phyloP scores from a whole-genome alignment of 768 basidiomycete species.

The Kwoniella pini region DNA sequence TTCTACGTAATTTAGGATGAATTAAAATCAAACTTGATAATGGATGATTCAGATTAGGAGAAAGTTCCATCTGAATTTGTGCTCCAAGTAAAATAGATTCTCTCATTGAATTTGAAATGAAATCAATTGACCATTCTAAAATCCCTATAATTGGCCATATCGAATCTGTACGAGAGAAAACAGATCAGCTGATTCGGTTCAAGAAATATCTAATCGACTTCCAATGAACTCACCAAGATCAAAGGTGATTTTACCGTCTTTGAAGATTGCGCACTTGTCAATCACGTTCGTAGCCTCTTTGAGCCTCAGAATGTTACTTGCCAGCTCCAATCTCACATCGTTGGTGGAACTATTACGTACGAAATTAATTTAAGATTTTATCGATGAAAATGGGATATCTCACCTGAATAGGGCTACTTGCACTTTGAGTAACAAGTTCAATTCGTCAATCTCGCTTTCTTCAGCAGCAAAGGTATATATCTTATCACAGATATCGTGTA shows the following conservation, averaged over 20 bases:
- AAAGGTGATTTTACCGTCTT: conserved; percentile 24
- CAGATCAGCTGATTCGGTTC: conserved; percentile 12
- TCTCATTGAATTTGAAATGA: conserved; percentile 15
- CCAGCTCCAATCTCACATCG: conserved; percentile 14
- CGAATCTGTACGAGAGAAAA: conserved; percentile 12
- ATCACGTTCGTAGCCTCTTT: conserved; percentile 32
- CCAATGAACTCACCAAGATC: conserved; percentile 33
- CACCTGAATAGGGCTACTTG: conserved; percentile 21
- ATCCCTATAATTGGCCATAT: conserved; percentile 34
- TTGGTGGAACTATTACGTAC: neutral
- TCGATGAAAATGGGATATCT: neutral
- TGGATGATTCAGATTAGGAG: neutral
- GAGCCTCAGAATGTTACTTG: conserved; percentile 30
- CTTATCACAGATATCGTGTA: neutral
- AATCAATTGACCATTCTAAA: conserved; percentile 27
- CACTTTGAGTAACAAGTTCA: conserved; percentile 1
- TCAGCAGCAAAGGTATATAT: neutral
- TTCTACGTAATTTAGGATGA: conserved; percentile 10
- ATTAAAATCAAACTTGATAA: conserved; percentile 6
- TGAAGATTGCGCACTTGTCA: conserved; percentile 18
- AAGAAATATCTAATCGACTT: too few species aligned
- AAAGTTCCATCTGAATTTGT: conserved; percentile 5
- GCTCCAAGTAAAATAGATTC: conserved; percentile 13
- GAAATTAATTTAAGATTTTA: neutral
- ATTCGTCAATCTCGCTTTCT: conserved; percentile 7